These are phyloP conservation scores for Peronosclerospora sorghi DNA, from an alignment of 352 stramenopile genomes.

Conservation along the genomic window DNA sequence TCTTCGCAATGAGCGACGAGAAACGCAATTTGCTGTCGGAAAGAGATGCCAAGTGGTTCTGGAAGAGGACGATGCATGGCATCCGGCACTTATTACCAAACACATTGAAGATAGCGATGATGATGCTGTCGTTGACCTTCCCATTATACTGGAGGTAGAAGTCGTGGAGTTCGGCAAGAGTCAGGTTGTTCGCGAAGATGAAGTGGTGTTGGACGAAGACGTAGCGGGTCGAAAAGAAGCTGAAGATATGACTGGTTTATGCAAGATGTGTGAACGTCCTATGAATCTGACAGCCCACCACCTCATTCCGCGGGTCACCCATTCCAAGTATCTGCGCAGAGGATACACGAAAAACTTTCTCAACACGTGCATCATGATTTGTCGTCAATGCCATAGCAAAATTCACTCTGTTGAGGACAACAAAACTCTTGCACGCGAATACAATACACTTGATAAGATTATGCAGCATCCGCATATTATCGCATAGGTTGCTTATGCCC, in stretches of 20 bases:
- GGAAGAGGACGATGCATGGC: slow-evolving; percentile 62
- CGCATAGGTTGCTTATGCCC: slow-evolving; percentile 84
- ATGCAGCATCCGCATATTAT: slow-evolving; percentile 78
- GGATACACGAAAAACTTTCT: slow-evolving; percentile 68
- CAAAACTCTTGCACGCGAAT: slow-evolving; percentile 82
- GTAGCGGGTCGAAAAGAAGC: slow-evolving; percentile 45
- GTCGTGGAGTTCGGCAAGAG: slow-evolving; percentile 77
- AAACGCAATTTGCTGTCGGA: slow-evolving; percentile 39
- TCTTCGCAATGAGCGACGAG: slow-evolving; percentile 17
- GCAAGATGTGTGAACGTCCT: slow-evolving; percentile 85
- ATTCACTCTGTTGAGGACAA: slow-evolving; percentile 87
- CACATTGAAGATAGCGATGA: slow-evolving; percentile 21
- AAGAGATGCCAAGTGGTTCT: slow-evolving; percentile 58
- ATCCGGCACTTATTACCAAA: slow-evolving; percentile 41
- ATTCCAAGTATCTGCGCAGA: slow-evolving; percentile 69
- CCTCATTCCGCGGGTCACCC: slow-evolving; percentile 83
- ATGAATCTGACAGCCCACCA: slow-evolving; percentile 90
- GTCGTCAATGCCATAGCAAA: slow-evolving; percentile 86
- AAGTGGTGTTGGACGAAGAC: slow-evolving; percentile 66
- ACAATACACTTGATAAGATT: slow-evolving; percentile 89
- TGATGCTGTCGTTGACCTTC: slow-evolving; percentile 2
- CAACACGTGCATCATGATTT: slow-evolving; percentile 85
- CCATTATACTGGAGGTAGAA: slow-evolving; percentile 42
- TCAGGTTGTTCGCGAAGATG: slow-evolving; percentile 35
- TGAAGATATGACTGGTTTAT: slow-evolving; percentile 46